Base-by-base conservation (phyloP, 2,329 filamentous ascomycete genomes). In the Pestalotiopsis sp. region DNA sequence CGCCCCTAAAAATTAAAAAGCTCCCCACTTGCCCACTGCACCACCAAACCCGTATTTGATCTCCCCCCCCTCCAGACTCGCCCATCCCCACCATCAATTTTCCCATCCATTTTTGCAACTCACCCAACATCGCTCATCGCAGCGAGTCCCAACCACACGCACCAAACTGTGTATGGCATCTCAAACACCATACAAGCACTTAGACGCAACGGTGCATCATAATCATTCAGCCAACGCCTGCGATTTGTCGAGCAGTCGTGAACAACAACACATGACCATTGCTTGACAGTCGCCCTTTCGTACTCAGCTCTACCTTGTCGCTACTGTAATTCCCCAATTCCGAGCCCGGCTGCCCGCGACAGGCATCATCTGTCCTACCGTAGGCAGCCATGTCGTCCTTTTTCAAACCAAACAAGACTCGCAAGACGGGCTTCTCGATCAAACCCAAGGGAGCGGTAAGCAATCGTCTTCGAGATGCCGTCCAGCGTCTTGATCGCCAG, bases 391-490 rank as follows among this genome's bases (percentile, higher is more conserved):
- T 87, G 84, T 85, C 85, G 65, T 84, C 83, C 39, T 81, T 85
- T 68, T 75, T 85, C 65, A 84, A 80, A 58, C 81, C 83, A 67
- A 77, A 78, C 38, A 83, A 81, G 74, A 72, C 73, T 61, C 70
- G 69, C 17, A 78, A 78, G 73, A 70, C 75, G 58, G 73, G 76
- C 67, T 75, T 77, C 74, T 70, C 82, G 78, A 79, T 83, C 79
- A 81, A 78, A 70, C 84, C 83, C 68, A 78, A 79, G 71, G 83
- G 58, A 76, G 72, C 84, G n/a, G 86, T 83, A 23, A 80, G 84
- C 69, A 83, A 85, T 67, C 85, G 85, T 61, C 83, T 88, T 76
- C 83, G 85, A 66, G 85, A 88, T 73, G 72, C 73, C 65, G 59
- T 77, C 23, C 70, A 73, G 49, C 71, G 74, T 14, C 73, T 76